These are phyloP conservation scores for Arabidopsis suecica DNA, from an alignment of 345 rosid genomes.

Conservation along the genomic window DNA sequence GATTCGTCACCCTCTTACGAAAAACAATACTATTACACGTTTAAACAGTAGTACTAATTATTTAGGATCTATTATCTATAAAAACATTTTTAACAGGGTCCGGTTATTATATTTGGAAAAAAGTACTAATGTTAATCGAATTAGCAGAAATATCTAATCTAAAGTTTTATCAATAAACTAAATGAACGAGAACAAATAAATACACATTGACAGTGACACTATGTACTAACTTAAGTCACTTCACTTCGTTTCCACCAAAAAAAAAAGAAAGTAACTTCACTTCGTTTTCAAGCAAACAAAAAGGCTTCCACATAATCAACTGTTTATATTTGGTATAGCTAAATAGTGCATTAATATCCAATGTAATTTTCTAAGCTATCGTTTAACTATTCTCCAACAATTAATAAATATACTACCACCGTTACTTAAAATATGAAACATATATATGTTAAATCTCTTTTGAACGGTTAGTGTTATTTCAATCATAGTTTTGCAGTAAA, in stretches of 20 bases:
- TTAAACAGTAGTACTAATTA: not conserved
- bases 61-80: not conserved
- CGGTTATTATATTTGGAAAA: not conserved
- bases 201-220: constrained; percentile 20
- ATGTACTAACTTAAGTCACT: constrained; percentile 26
- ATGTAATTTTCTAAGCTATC: constrained; percentile 33
- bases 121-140: not conserved
- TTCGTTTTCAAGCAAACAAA: constrained; percentile 34
- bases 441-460: too few relatives aligned
- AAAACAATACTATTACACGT: not conserved
- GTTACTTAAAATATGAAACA: too few relatives aligned
- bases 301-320: constrained; percentile 28
- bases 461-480: not conserved
- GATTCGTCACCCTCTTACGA: not conserved
- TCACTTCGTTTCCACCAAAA: constrained; percentile 17
- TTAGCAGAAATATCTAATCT: not conserved
- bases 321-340: constrained; percentile 19
- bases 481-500: not conserved
- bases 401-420: too few relatives aligned
- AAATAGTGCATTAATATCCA: constrained; percentile 11
- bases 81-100: not conserved
- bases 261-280: too few relatives aligned
- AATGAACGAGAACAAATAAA: constrained; percentile 14
- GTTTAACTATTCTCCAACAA: too few relatives aligned
- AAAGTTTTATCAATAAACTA: not conserved